Evolutionary conservation across 2,329 filamentous ascomycete genomes (phyloP).

Genomic region (Scedosporium boydii): DNA sequence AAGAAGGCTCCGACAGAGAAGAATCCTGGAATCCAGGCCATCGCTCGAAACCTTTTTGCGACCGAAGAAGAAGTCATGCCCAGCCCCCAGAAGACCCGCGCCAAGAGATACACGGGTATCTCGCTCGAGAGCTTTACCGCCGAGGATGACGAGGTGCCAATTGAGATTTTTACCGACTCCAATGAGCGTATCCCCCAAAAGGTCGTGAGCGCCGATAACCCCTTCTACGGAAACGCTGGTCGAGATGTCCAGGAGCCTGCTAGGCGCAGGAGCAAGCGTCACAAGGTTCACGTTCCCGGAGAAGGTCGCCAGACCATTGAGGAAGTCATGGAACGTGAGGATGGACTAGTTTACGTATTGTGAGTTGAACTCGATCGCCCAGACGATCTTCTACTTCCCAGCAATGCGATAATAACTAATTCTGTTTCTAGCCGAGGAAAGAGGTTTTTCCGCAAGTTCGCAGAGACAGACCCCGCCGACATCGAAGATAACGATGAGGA

Average conservation of each 20-base stretch:
- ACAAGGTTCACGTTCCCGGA: slow-evolving; percentile 43
- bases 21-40: slow-evolving; percentile 38
- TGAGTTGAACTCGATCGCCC: slow-evolving; percentile 36
- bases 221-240: slow-evolving; percentile 50
- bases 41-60: slow-evolving; percentile 56
- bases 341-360: slow-evolving; percentile 71
- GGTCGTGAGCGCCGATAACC: slow-evolving; percentile 59
- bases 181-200: slow-evolving; percentile 66
- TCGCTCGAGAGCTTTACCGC: slow-evolving; percentile 48
- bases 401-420: slow-evolving; percentile 14
- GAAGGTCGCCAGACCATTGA: slow-evolving; percentile 51
- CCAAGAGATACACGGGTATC: slow-evolving; percentile 46
- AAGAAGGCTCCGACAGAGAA: slow-evolving; percentile 49
- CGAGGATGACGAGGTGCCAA: slow-evolving; percentile 47
- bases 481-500: slow-evolving; percentile 24
- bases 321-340: slow-evolving; percentile 52
- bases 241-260: slow-evolving; percentile 26
- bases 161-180: slow-evolving; percentile 69
- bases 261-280: slow-evolving; percentile 45
- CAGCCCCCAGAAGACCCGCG: slow-evolving; percentile 47
- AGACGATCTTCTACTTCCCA: not conserved
- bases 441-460: slow-evolving; percentile 65
- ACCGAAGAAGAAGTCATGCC: slow-evolving; percentile 48
- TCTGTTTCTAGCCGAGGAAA: slow-evolving; percentile 57
- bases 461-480: slow-evolving; percentile 28